Conservation (phyloP, 2,329 filamentous ascomycete species). For the Aureobasidium sp. region DNA sequence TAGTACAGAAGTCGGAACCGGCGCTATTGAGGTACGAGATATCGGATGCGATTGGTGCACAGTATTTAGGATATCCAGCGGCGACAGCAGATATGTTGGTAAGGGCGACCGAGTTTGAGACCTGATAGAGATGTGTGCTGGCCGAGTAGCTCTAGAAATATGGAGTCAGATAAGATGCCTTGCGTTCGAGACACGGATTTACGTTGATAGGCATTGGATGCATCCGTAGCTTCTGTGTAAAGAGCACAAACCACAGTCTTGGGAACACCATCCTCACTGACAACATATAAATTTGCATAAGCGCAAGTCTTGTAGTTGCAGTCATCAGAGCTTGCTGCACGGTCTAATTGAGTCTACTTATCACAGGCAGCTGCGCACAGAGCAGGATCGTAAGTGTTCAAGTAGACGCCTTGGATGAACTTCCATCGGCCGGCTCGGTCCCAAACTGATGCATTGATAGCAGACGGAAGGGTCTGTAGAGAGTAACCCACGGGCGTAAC, state of each 20-base stretch:
- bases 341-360: neutral
- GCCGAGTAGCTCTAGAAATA: too few species aligned
- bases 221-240: neutral
- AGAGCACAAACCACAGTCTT: neutral
- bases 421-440: neutral
- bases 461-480: neutral
- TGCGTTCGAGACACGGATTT: neutral
- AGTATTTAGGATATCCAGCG: too few species aligned
- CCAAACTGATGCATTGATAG: neutral
- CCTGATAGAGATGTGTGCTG: too few species aligned
- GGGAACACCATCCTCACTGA: neutral
- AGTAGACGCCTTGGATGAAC: neutral
- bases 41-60: too few species aligned
- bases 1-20: too few species aligned
- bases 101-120: too few species aligned
- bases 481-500: neutral
- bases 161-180: too few species aligned
- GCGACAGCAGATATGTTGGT: too few species aligned
- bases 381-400: neutral
- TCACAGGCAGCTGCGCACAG: neutral
- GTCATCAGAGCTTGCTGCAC: neutral
- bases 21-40: too few species aligned
- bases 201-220: neutral
- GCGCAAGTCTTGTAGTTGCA: neutral
- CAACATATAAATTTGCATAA: neutral